A percentile compares a stretch with the other conserved stretches of the same genome.
These are phyloP conservation scores for Calonectria fujianensis DNA, from an alignment of 2,329 filamentous ascomycete species.

Conservation along the genomic window DNA sequence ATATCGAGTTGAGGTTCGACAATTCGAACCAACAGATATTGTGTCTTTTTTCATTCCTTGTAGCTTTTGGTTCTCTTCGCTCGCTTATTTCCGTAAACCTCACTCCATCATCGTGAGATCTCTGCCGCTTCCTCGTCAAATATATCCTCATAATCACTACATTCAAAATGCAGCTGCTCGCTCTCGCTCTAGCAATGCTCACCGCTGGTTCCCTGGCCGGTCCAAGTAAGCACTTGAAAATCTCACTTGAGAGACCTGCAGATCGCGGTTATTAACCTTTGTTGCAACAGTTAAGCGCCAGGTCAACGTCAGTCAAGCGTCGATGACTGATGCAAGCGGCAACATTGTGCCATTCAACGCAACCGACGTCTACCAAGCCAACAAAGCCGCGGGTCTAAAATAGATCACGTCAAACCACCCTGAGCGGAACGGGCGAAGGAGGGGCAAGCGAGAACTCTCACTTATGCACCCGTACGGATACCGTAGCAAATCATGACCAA, in stretches of 20 bases:
- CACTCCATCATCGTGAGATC: not conserved
- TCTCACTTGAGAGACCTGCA: not conserved
- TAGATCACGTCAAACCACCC: not conserved
- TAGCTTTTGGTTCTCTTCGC: constrained; percentile 37
- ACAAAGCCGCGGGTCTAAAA: constrained; percentile 60
- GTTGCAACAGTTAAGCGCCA: constrained; percentile 43
- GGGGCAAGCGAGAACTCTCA: not conserved
- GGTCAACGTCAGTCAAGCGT: constrained; percentile 59
- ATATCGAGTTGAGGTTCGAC: constrained; percentile 23
- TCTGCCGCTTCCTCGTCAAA: not conserved
- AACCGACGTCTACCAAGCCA: constrained; percentile 64
- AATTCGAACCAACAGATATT: not conserved
- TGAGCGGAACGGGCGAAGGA: not conserved
- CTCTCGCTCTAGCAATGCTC: constrained; percentile 68
- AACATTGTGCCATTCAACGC: constrained; percentile 68
- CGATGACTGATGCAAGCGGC: constrained; percentile 69
- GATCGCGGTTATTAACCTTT: constrained; percentile 38
- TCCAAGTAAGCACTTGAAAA: constrained; percentile 51
- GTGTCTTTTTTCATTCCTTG: constrained; percentile 7
- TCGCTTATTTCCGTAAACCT: constrained; percentile 4
- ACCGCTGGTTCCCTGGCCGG: constrained; percentile 67
- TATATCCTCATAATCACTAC: constrained; percentile 23
- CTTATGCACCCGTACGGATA: constrained; percentile 12
- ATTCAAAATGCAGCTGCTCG: constrained; percentile 73
- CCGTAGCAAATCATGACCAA: constrained; percentile 5